Conservation (phyloP, 2,329 filamentous ascomycete genomes). For the Thermoascus crustaceus region DNA sequence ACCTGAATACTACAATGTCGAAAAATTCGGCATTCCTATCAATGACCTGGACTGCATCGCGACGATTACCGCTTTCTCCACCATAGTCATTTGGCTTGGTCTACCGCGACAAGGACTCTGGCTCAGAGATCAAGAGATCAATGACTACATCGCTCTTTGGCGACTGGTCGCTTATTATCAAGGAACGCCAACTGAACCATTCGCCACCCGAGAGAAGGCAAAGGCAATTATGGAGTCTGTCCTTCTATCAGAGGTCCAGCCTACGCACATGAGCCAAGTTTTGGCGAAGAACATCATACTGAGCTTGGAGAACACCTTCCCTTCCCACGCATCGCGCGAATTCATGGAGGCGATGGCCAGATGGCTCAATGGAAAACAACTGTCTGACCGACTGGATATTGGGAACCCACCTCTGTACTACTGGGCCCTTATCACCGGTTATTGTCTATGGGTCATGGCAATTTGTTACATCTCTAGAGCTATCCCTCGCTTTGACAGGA, state of each 20-base stretch:
- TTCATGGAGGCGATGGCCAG: slow-evolving; percentile 61
- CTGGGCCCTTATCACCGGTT: slow-evolving; percentile 52
- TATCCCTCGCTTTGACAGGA: background rate
- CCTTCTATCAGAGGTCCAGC: slow-evolving; percentile 57
- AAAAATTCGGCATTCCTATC: slow-evolving; percentile 56
- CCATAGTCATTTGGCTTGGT: slow-evolving; percentile 58
- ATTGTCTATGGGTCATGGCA: slow-evolving; percentile 37
- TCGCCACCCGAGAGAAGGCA: slow-evolving; percentile 49
- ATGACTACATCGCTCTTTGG: slow-evolving; percentile 68
- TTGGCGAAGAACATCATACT: slow-evolving; percentile 70
- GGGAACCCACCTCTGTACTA: slow-evolving; percentile 51
- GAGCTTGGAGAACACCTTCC: slow-evolving; percentile 57
- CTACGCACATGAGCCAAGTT: slow-evolving; percentile 53
- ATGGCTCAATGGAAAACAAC: slow-evolving; percentile 60
- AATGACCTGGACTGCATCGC: slow-evolving; percentile 68
- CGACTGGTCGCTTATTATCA: slow-evolving; percentile 64
- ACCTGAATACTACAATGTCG: slow-evolving; percentile 55
- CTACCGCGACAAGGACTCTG: slow-evolving; percentile 67
- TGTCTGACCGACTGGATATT: slow-evolving; percentile 54
- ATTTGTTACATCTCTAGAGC: background rate
- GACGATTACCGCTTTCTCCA: slow-evolving; percentile 64
- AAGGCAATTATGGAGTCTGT: slow-evolving; percentile 61
- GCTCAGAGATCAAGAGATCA: slow-evolving; percentile 52
- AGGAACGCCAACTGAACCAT: slow-evolving; percentile 57
- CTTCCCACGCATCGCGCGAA: slow-evolving; percentile 55